A percentile compares a stretch with the other conserved stretches of the same genome.
Evolutionary conservation across 176 grass and related monocot genomes (phyloP).

Genomic region (Zoysia pacifica): DNA sequence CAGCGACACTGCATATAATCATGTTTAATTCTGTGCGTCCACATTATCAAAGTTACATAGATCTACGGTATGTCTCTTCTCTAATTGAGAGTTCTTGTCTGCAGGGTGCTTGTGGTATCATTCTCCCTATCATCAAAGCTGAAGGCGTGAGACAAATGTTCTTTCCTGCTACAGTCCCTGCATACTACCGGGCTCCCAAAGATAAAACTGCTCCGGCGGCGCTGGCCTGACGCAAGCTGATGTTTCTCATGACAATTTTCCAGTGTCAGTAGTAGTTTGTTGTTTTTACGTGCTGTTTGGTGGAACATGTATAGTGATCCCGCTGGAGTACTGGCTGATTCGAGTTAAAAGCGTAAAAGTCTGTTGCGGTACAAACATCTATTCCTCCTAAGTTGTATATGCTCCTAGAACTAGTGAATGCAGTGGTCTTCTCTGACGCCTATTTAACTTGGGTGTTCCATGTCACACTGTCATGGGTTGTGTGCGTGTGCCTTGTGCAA

Average conservation of each 20-base stretch:
- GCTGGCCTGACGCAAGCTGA: not conserved
- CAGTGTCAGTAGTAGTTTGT: slow-evolving; percentile 5
- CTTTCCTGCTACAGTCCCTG: slow-evolving; percentile 86
- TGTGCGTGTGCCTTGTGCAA: no score
- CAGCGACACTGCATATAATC: no score
- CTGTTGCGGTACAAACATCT: no score
- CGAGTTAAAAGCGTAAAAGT: not conserved
- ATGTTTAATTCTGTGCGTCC: no score
- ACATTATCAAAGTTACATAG: no score
- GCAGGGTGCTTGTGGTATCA: slow-evolving; percentile 88
- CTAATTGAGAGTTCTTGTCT: slow-evolving; percentile 13
- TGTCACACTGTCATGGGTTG: not conserved
- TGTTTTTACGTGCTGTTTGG: not conserved
- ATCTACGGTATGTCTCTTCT: not conserved
- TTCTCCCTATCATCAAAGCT: slow-evolving; percentile 95
- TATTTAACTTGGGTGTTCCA: not conserved
- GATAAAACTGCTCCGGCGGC: not conserved
- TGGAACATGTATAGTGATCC: slow-evolving; percentile 42
- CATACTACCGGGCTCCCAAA: slow-evolving; percentile 69
- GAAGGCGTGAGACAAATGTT: slow-evolving; percentile 99
- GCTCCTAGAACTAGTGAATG: slow-evolving; percentile 11
- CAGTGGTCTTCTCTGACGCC: not conserved
- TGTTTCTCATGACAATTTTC: slow-evolving; percentile 33
- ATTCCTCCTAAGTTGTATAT: slow-evolving; percentile 15
- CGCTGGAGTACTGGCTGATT: not conserved